These are phyloP conservation scores for Myxozyma nipponensis DNA, from an alignment of 805 yeast genomes.

Conservation along the genomic window DNA sequence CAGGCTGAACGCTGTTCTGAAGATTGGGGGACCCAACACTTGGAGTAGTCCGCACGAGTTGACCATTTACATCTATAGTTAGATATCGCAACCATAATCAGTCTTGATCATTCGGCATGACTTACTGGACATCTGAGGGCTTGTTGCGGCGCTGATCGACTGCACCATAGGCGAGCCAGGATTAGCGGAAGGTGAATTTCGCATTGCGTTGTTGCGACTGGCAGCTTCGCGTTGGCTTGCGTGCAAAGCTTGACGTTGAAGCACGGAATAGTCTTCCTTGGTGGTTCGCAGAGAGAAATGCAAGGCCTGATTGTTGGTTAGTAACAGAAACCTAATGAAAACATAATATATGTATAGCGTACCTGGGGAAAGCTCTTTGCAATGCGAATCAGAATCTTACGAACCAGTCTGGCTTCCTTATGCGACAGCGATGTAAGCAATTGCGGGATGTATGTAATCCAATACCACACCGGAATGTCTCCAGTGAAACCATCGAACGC, in stretches of 20 bases:
- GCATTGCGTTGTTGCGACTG: slow-evolving; percentile 21
- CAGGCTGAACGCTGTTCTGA: slow-evolving; percentile 22
- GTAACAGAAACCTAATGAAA: background rate
- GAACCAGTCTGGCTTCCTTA: slow-evolving; percentile 83
- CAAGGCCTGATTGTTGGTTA: slow-evolving; percentile 53
- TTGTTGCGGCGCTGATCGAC: background rate
- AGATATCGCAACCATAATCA: background rate
- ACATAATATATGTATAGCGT: background rate
- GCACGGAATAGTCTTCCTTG: slow-evolving; percentile 84
- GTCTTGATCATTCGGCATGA: background rate
- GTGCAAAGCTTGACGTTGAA: slow-evolving; percentile 69
- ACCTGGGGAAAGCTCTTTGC: slow-evolving; percentile 93
- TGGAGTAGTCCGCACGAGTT: slow-evolving; percentile 7
- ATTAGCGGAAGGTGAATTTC: slow-evolving; percentile 13
- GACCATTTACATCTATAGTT: slow-evolving; percentile 6
- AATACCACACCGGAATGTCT: slow-evolving; percentile 98
- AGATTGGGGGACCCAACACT: slow-evolving; percentile 14
- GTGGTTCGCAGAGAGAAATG: slow-evolving; percentile 95
- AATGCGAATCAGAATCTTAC: slow-evolving; percentile 81
- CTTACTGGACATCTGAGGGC: background rate
- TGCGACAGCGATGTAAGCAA: slow-evolving; percentile 83
- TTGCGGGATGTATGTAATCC: slow-evolving; percentile 97
- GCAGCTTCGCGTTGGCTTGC: slow-evolving; percentile 39
- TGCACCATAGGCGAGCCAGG: slow-evolving; percentile 25
- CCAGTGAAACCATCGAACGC: slow-evolving; percentile 92